These are phyloP conservation scores for Fusarium sterilihyphosum DNA, from an alignment of 2,329 filamentous ascomycete species.

Conservation along the genomic window DNA sequence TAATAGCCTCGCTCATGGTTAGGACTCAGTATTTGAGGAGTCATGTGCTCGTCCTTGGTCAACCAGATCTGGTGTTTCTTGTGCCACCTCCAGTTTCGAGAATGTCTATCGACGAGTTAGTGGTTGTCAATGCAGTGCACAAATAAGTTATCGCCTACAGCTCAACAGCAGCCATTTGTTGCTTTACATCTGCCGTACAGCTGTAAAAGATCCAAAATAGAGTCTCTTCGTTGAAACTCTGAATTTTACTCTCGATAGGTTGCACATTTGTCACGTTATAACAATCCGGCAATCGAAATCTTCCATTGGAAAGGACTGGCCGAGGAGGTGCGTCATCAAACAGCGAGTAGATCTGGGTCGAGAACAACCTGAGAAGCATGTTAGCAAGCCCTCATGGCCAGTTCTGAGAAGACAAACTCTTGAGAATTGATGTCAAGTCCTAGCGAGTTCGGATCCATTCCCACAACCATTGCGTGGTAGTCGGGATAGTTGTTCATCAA, in stretches of 20 bases:
- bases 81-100: conserved; percentile 75
- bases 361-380: conserved; percentile 57
- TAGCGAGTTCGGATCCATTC: conserved; percentile 66
- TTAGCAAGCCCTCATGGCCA: conserved; percentile 22
- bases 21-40: conserved; percentile 66
- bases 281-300: conserved; percentile 70
- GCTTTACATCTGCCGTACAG: conserved; percentile 69
- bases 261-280: conserved; percentile 74
- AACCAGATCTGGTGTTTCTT: conserved; percentile 74
- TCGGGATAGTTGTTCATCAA: conserved; percentile 73
- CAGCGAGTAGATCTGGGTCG: conserved; percentile 68
- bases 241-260: conserved; percentile 71
- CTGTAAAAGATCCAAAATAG: conserved; percentile 77
- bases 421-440: conserved; percentile 67
- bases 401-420: conserved; percentile 60
- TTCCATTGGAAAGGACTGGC: conserved; percentile 61
- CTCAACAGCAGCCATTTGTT: conserved; percentile 70
- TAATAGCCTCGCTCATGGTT: conserved; percentile 73
- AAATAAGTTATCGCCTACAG: conserved; percentile 57
- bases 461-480: conserved; percentile 69
- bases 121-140: not conserved
- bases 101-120: conserved; percentile 58
- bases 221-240: conserved; percentile 74
- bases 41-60: conserved; percentile 74
- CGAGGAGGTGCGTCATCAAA: conserved; percentile 69